Base-by-base conservation (phyloP, 2,329 filamentous ascomycete genomes). In the Talaromyces sp. region DNA sequence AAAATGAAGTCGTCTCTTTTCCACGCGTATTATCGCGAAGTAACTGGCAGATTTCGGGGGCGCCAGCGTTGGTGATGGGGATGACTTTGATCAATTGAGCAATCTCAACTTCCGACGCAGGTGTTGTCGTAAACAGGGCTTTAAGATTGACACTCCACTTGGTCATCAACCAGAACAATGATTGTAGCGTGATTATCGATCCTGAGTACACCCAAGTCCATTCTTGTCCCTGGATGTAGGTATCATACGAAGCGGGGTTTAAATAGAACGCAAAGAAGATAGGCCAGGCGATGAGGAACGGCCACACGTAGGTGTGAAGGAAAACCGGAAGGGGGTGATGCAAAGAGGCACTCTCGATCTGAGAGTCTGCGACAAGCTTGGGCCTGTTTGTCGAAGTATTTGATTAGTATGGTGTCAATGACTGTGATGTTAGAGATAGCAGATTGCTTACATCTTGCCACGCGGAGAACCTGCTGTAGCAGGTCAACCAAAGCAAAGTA, bases 171-270 rank as follows among this genome's bases (percentile, higher is more conserved):
- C 95, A 99, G 71, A 93, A 82, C 69, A 99, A 85, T 69, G 91
- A 89, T 82, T 99, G 96, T 64, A 90, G 74, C 11, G 93, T 97
- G 76, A 96, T 84, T 75, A 99, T 97, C 70, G 88, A 85, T 73
- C 91, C 94, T 70, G 90, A 87, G 89, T 92, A 99, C 68, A 99
- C 92, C 76, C 97, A 96, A 0, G 96, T 98, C 94, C 95, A 99
- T 84, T 99, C 95, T 71, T 90, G 89, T n/a, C 90, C 93, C 72
- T 90, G 87, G 69, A 99, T 96, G 82, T 98, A 89, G 75, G 89
- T 90, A 70, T 96, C 90, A 79, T 99, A 99, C 70, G 91, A 88
- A 62, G 92, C 89, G 67, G 88, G 84, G 24, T 88, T 90, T 62
- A 96, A 87, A 78, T 97, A 98, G 79, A 93, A 88, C 76, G 91